Percentiles rank a stretch among this genome's conserved stretches.
phyloP scores from a whole-genome alignment of 768 basidiomycete genomes.

The Sistotremastrum niveocremeum region DNA sequence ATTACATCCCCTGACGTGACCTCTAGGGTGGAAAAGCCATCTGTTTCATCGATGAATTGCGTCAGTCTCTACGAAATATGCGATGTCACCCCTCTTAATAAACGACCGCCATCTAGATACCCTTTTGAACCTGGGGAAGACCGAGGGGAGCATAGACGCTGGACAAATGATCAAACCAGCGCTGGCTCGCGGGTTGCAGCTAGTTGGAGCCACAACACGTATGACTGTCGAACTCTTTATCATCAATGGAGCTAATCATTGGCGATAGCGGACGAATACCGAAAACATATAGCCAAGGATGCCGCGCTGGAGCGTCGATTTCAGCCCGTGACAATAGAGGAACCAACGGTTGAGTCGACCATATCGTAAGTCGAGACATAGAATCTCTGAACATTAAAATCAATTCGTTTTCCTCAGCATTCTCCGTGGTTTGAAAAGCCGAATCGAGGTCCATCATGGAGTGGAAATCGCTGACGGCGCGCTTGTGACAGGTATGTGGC shows the following conservation, averaged over 20 bases:
- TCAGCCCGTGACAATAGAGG: constrained; percentile 80
- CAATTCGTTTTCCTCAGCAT: constrained; percentile 24
- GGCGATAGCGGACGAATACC: constrained; percentile 63
- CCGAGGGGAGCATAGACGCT: constrained; percentile 85
- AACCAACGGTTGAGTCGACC: constrained; percentile 74
- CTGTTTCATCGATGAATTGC: constrained; percentile 91
- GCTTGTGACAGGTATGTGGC: constrained; percentile 58
- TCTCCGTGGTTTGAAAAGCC: constrained; percentile 68
- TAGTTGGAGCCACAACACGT: constrained; percentile 88
- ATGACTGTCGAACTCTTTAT: constrained; percentile 16
- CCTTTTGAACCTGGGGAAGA: constrained; percentile 79
- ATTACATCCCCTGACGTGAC: constrained; percentile 12
- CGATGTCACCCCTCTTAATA: background rate
- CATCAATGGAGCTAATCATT: background rate
- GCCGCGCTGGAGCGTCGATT: constrained; percentile 85
- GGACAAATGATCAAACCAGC: constrained; percentile 92
- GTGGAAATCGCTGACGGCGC: constrained; percentile 85
- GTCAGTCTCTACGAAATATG: constrained; percentile 26
- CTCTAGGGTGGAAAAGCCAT: constrained; percentile 60
- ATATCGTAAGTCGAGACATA: constrained; percentile 28
- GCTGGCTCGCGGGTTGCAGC: constrained; percentile 71
- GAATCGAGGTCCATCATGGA: constrained; percentile 88
- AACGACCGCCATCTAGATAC: constrained; percentile 31
- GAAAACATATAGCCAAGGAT: constrained; percentile 85
- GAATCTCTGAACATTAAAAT: background rate